Evolutionary conservation across 257 asterid genomes (phyloP).

Genomic region (Ilex asprella): DNA sequence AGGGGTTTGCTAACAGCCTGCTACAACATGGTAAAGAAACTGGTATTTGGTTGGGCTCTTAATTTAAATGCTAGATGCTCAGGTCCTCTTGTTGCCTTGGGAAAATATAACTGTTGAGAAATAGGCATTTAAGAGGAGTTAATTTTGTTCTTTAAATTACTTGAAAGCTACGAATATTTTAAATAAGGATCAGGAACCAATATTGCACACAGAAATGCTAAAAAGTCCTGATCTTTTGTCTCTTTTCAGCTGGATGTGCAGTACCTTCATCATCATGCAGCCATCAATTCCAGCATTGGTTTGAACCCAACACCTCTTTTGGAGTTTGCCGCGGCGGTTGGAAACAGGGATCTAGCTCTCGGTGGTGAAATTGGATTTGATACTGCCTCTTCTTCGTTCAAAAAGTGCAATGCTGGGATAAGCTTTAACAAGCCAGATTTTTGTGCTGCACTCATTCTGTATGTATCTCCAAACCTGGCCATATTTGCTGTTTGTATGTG

Average conservation of each 20-base stretch:
- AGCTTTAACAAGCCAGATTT: constrained; percentile 71
- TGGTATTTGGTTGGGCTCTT: neutral
- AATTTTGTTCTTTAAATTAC: no score
- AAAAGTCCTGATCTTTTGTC: constrained; percentile 5
- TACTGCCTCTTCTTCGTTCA: constrained; percentile 65
- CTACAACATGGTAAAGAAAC: neutral
- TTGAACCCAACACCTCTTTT: constrained; percentile 69
- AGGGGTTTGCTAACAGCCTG: neutral
- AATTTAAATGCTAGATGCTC: no score
- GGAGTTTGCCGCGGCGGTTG: constrained; percentile 71
- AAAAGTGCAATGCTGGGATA: constrained; percentile 71
- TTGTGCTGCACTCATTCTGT: constrained; percentile 71
- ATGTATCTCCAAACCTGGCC: constrained; percentile 13
- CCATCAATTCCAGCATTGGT: constrained; percentile 73
- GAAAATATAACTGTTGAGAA: no score
- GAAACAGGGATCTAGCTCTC: constrained; percentile 51
- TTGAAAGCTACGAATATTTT: neutral
- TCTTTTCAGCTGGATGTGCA: constrained; percentile 70
- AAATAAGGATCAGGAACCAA: neutral
- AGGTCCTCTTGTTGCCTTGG: no score
- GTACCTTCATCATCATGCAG: constrained; percentile 60
- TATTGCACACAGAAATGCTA: neutral
- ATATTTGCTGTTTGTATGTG: neutral
- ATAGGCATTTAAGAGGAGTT: no score
- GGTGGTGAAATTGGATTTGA: constrained; percentile 81